Evolutionary conservation across 2,329 filamentous ascomycete species (phyloP).

Genomic region (Hypomyces rosellus): DNA sequence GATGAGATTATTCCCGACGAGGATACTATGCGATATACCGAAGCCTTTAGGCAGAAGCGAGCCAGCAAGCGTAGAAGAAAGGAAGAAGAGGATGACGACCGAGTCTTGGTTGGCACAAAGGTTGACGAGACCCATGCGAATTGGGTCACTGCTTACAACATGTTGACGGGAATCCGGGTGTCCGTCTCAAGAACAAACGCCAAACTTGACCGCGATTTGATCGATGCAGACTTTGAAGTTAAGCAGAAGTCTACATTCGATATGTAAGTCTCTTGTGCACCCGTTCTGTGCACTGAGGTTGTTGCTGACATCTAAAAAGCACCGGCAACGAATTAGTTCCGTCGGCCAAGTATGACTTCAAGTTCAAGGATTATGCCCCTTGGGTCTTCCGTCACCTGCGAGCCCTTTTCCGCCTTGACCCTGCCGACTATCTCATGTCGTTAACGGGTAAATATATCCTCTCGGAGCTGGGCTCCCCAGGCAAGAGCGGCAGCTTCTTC

Average conservation of each 20-base stretch:
- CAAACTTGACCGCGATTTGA: slow-evolving; percentile 86
- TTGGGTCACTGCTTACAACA: slow-evolving; percentile 98
- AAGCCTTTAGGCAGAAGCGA: slow-evolving; percentile 85
- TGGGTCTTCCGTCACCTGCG: slow-evolving; percentile 97
- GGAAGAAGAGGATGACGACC: slow-evolving; percentile 86
- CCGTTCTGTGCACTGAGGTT: neutral
- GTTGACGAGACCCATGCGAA: slow-evolving; percentile 97
- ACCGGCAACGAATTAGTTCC: slow-evolving; percentile 96
- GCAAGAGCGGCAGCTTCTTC: slow-evolving; percentile 98
- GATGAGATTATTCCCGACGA: slow-evolving; percentile 85
- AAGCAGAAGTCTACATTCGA: slow-evolving; percentile 99
- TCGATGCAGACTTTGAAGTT: slow-evolving; percentile 84
- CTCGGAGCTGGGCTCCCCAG: slow-evolving; percentile 91
- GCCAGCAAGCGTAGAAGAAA: slow-evolving; percentile 78
- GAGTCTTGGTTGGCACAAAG: slow-evolving; percentile 92
- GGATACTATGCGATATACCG: slow-evolving; percentile 85
- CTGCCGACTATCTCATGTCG: slow-evolving; percentile 96
- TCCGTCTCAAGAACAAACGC: slow-evolving; percentile 94
- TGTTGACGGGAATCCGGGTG: slow-evolving; percentile 97
- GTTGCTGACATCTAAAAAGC: slow-evolving; percentile 36
- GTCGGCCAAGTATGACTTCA: slow-evolving; percentile 99
- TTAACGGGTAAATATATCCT: slow-evolving; percentile 97
- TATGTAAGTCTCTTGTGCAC: slow-evolving; percentile 56
- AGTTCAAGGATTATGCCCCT: slow-evolving; percentile 99
- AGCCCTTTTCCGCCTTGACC: slow-evolving; percentile 81